phyloP scores from a whole-genome alignment of 148 eudicot species.

The Silene uniflora region DNA sequence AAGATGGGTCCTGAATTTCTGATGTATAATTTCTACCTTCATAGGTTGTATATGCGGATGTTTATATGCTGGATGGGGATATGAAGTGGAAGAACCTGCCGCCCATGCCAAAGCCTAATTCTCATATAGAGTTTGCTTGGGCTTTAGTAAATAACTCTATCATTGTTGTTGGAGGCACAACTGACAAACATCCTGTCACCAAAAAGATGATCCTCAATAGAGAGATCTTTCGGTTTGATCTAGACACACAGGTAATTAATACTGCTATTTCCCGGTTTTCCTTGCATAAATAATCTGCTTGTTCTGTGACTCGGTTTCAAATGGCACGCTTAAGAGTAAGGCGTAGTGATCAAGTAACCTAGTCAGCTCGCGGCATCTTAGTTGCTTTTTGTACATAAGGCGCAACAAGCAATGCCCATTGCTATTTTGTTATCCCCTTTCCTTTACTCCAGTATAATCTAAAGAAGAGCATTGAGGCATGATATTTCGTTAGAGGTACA shows the following conservation, averaged over 20 bases:
- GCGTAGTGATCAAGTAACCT: too few species aligned
- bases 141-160: slow-evolving; percentile 63
- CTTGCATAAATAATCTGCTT: neutral
- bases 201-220: slow-evolving; percentile 85
- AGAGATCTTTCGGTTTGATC: slow-evolving; percentile 70
- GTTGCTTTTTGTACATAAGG: too few species aligned
- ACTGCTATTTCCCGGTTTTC: neutral
- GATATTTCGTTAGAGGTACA: too few species aligned
- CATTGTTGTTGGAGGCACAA: slow-evolving; percentile 86
- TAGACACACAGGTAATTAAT: slow-evolving; percentile 61
- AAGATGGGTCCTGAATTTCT: neutral
- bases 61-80: slow-evolving; percentile 88
- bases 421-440: too few species aligned
- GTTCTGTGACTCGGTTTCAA: neutral
- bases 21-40: neutral
- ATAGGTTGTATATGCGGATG: slow-evolving; percentile 86
- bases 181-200: slow-evolving; percentile 88
- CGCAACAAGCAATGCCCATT: too few species aligned
- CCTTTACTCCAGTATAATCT: too few species aligned
- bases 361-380: too few species aligned
- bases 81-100: slow-evolving; percentile 94
- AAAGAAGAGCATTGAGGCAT: too few species aligned
- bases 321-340: neutral
- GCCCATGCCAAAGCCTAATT: slow-evolving; percentile 96
- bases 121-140: slow-evolving; percentile 99